Base-by-base conservation (phyloP, 352 stramenopile genomes). In the Lagenidium sp. region DNA sequence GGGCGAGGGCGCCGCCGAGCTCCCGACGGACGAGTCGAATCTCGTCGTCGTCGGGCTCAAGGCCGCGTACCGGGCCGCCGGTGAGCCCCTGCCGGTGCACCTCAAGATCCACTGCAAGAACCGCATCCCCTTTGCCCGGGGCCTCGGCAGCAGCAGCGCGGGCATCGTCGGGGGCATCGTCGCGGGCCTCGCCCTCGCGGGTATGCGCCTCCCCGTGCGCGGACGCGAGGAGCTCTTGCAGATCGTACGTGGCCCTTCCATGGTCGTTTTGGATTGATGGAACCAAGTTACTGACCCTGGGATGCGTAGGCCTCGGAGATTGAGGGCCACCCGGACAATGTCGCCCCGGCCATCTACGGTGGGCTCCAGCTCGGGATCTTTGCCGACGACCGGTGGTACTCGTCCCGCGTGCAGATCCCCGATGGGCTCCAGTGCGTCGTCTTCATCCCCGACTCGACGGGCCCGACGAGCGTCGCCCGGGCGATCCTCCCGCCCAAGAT, bases 151-250 rank as follows among this genome's bases (percentile, higher is more conserved):
- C 60, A 98, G 90, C 47, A 98, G 88, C 44, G 96, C 96, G 6
- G 96, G 95, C n/a, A 99, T 99, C 68, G 94, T 99, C 18, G 96
- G 91, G 24, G 96, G 96, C 19, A 96, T 99, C 61, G 97, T 99
- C 54, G 95, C 95, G 2, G 96, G 96, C 30, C 81, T 99, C n/a
- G 93, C 97, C 23, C 76, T 99, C 37, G 87, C 95, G 4, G 96
- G 96, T 39, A 94, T 97, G 80, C 73, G 85, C 12, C 63, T 97
- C 25, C 78, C 86, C 0, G 84, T 95, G 41, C 78, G 67, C 32
- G 85, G 81, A 28, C 76, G 74, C 28, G 96, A 99, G 57, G 88
- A 95, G 58, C 76, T 99, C 34, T 68, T 99, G 53, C 95, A 99
- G 55, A 83, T 99, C 56, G 29, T 55, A 29, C 24, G 29, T 2